Evolutionary conservation across 768 basidiomycete species (phyloP).

Genomic region (Steccherinum ochraceum): DNA sequence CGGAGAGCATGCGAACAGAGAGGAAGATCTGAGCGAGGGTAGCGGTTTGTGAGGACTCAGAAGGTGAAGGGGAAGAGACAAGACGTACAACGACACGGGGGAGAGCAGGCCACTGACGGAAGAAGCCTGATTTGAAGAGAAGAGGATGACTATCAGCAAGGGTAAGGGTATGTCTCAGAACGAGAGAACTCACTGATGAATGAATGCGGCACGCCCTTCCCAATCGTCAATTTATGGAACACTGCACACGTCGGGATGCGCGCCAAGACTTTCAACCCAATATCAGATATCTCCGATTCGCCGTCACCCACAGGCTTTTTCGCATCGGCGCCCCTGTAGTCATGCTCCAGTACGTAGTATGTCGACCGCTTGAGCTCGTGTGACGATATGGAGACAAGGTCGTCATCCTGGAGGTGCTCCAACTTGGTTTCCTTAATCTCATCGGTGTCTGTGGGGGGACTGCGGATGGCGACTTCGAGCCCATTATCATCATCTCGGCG

Average conservation of each 20-base stretch:
- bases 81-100: conserved; percentile 53
- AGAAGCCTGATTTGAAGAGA: conserved; percentile 44
- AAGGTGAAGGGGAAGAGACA: neutral
- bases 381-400: neutral
- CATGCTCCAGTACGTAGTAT: conserved; percentile 21
- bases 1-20: conserved; percentile 46
- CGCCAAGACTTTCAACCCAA: conserved; percentile 13
- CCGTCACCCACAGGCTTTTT: conserved; percentile 5
- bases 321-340: neutral
- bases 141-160: neutral
- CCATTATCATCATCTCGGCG: conserved; percentile 20
- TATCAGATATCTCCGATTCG: neutral
- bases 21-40: conserved; percentile 49
- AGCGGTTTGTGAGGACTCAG: neutral
- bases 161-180: neutral
- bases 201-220: conserved; percentile 56
- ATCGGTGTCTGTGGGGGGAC: conserved; percentile 15
- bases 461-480: neutral
- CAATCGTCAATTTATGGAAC: conserved; percentile 49
- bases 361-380: conserved; percentile 4
- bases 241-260: conserved; percentile 49
- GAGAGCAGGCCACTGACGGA: conserved; percentile 64
- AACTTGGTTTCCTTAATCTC: conserved; percentile 14
- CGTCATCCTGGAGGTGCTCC: conserved; percentile 15
- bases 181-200: conserved; percentile 38